A percentile compares a stretch with the other conserved stretches of the same genome.
These are phyloP conservation scores for Daldinia caldariorum DNA, from an alignment of 495 filamentous ascomycete species.

Conservation along the genomic window DNA sequence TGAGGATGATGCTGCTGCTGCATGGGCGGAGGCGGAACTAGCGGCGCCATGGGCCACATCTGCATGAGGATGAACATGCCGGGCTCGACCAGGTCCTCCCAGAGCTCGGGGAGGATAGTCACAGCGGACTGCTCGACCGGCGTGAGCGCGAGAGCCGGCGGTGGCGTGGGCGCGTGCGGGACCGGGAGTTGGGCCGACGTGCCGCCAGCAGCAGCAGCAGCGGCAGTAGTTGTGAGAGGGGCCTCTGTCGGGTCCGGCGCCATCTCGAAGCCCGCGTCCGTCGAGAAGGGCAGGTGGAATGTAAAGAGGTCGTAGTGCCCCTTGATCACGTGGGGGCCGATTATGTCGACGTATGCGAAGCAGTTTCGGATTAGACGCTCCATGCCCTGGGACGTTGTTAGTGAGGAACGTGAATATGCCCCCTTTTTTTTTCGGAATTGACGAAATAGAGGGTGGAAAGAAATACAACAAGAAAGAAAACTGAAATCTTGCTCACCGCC, in stretches of 20 bases:
- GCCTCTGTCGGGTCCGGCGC: neutral
- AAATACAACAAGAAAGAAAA: neutral
- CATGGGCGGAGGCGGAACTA: slow-evolving; percentile 2
- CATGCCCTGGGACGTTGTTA: neutral
- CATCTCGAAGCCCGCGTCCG: slow-evolving; percentile 12
- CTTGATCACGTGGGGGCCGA: slow-evolving; percentile 58
- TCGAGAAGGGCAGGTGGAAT: neutral
- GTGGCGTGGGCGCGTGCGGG: neutral
- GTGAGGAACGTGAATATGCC: neutral
- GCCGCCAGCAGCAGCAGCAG: neutral
- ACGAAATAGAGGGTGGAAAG: neutral
- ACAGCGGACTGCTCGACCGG: slow-evolving; percentile 44
- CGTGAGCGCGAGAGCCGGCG: neutral
- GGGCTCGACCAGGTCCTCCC: slow-evolving; percentile 63
- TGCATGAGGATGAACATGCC: slow-evolving; percentile 85
- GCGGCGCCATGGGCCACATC: slow-evolving; percentile 76
- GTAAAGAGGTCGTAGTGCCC: slow-evolving; percentile 62
- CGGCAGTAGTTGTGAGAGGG: no score
- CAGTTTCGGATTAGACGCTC: slow-evolving; percentile 61
- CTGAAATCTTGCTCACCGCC: slow-evolving; percentile 57
- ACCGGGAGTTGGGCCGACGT: neutral
- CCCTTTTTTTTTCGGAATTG: neutral
- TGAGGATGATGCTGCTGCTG: neutral
- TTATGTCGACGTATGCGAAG: slow-evolving; percentile 58
- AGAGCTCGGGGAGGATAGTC: slow-evolving; percentile 61